Evolutionary conservation across 2,329 filamentous ascomycete species (phyloP), one percentile per base, ranked within the genome.

Genomic region (Teratosphaeria epicoccoides): DNA sequence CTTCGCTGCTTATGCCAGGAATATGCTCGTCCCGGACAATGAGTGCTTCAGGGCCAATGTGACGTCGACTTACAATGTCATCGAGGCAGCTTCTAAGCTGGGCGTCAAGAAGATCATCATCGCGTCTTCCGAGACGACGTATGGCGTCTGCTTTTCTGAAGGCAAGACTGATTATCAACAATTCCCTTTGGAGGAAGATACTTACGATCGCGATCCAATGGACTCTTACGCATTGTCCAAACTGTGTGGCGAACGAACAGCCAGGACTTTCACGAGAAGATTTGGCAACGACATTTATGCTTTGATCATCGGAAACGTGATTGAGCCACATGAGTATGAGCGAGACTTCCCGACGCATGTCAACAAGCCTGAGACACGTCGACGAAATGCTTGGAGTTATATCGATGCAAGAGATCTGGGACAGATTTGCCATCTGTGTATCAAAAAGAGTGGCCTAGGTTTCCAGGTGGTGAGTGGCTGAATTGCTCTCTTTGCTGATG

Each of bases 211-310:
- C 22, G 77, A 80, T 51, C 80, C 80, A 0, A 81, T 78, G 71
- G 81, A 84, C 55, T 74, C 76, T 0, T 84, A 84, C 60, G 79
- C 79, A 1, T 70, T 83, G 10, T 77, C 74, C 14, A 83, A 84
- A 59, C 67, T 83, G 3, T 77, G 76, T 50, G 76, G 76, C 6
- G 81, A 84, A 63, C 71, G 75, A 10, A 76, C 77, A 0, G 80
- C 77, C 0, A 68, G 78, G 2, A 74, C 76, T 0, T 82, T 83
- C 55, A 74, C 80, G 0, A 69, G 76, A 1, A 69, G 80, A 2
- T 84, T 77, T 57, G 68, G 68, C 12, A 69, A 68, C 1, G 80
- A 84, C 62, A 80, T 83, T 56, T 84, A 84, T 59, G 76, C 74
- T 0, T 63, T 83, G 23, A 70, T 80, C 2, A 81, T 84, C 47